Percentiles rank a stretch among this genome's conserved stretches.
Evolutionary conservation across 192 early-diverging fungal genomes (phyloP).

Genomic region (Entomortierella beljakovae): DNA sequence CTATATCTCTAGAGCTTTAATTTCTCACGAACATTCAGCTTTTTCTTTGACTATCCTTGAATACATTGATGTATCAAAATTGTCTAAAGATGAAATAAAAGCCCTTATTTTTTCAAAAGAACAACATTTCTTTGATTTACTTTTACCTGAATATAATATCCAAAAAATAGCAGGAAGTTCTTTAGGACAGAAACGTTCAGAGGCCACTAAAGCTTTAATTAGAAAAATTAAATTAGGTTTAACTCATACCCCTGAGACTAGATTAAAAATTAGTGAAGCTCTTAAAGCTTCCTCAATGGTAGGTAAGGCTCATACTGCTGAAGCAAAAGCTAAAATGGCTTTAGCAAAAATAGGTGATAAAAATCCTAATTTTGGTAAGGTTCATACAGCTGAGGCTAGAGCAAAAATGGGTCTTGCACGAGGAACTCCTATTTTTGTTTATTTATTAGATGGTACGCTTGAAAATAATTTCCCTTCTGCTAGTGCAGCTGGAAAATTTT

Average conservation of each 20-base stretch:
- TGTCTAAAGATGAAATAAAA: neutral
- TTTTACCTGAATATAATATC: neutral
- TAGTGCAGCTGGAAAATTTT: constrained; percentile 5
- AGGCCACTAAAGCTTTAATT: constrained; percentile 1
- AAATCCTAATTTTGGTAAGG: constrained; percentile 9
- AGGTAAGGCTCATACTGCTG: neutral
- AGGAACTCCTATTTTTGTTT: constrained; percentile 12
- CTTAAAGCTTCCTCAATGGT: constrained; percentile 2
- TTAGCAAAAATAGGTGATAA: constrained; percentile 4
- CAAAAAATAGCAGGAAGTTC: constrained; percentile 16
- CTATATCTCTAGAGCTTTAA: neutral
- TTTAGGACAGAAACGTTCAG: constrained; percentile 15
- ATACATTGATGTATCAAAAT: neutral
- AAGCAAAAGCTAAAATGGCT: neutral
- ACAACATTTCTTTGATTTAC: constrained; percentile 12
- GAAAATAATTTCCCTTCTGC: constrained; percentile 21
- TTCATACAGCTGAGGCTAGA: neutral
- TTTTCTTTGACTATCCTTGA: neutral
- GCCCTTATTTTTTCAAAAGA: neutral
- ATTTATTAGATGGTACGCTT: constrained; percentile 8
- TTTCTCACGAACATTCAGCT: neutral
- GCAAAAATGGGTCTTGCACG: constrained; percentile 6
- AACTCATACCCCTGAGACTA: constrained; percentile 5
- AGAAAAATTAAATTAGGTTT: constrained; percentile 6
- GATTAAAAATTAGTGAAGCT: constrained; percentile 9